Evolutionary conservation across 371 early-diverging fungal species (phyloP).

Genomic region (Circinella minor): DNA sequence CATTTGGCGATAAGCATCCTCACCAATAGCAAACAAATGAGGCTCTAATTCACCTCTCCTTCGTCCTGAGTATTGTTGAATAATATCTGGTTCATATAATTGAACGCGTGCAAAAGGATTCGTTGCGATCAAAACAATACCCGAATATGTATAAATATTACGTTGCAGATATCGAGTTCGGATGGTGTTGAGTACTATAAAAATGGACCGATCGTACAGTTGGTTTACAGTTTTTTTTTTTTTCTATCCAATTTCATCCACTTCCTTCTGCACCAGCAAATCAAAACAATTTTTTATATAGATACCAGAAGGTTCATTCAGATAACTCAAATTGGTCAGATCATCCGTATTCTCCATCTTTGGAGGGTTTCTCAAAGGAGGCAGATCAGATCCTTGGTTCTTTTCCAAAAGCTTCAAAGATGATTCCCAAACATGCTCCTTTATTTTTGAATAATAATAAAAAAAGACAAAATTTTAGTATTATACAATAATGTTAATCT

Average conservation of each 20-base stretch:
- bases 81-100: constrained; percentile 87
- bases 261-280: no score
- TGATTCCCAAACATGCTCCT: constrained; percentile 43
- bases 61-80: constrained; percentile 93
- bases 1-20: constrained; percentile 97
- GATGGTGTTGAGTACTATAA: constrained; percentile 86
- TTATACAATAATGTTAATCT: no score
- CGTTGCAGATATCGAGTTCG: constrained; percentile 84
- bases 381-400: constrained; percentile 70
- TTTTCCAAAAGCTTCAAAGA: constrained; percentile 71
- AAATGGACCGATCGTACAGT: no score
- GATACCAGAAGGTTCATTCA: constrained; percentile 89
- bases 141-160: constrained; percentile 99
- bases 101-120: constrained; percentile 96
- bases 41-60: constrained; percentile 96
- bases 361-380: constrained; percentile 91
- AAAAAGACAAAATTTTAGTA: no score
- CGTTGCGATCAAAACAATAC: constrained; percentile 97
- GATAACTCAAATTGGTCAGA: constrained; percentile 87
- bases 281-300: background rate
- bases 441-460: background rate
- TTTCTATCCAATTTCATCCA: no score
- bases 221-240: no score
- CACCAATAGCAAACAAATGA: constrained; percentile 98
- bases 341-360: constrained; percentile 90